Evolutionary conservation across 352 stramenopile genomes (phyloP).

Genomic region (Halophytophthora polymorphica): DNA sequence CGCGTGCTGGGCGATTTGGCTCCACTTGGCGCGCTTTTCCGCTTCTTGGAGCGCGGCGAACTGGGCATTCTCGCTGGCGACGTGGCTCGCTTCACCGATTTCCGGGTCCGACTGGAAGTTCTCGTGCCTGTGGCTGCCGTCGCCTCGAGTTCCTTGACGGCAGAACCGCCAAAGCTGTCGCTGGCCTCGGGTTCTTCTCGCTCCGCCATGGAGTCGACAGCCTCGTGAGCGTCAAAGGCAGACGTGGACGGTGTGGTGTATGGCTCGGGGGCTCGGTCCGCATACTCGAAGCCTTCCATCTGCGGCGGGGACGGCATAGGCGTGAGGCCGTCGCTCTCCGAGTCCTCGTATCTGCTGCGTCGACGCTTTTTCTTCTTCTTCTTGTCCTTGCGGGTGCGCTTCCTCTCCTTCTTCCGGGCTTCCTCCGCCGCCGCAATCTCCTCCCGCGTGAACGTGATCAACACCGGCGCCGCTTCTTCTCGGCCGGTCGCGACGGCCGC

Average conservation of each 20-base stretch:
- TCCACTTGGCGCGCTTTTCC: conserved; percentile 15
- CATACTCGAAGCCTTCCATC: conserved; percentile 46
- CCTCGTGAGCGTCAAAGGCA: conserved; percentile 8
- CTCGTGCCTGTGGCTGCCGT: conserved; percentile 6
- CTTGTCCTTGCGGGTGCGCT: conserved; percentile 51
- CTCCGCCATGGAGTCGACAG: neutral
- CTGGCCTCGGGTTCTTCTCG: conserved; percentile 1
- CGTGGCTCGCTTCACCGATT: conserved; percentile 17
- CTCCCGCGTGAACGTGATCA: conserved; percentile 35
- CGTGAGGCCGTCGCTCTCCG: conserved; percentile 49
- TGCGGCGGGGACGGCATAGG: conserved; percentile 41
- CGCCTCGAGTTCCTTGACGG: conserved; percentile 8
- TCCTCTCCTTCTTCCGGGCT: conserved; percentile 54
- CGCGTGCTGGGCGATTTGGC: conserved; percentile 1
- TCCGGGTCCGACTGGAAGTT: conserved; percentile 28
- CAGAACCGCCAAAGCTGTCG: conserved; percentile 2
- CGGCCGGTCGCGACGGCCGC: conserved; percentile 6
- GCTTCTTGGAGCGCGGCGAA: conserved; percentile 27
- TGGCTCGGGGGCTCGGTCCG: conserved; percentile 20
- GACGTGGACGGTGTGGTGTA: conserved; percentile 18
- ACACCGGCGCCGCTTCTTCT: conserved; percentile 3
- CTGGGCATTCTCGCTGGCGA: conserved; percentile 17
- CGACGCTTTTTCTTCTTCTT: conserved; percentile 48
- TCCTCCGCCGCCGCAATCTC: conserved; percentile 37
- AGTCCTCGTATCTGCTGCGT: conserved; percentile 45